Percentiles rank a stretch among this genome's conserved stretches.
phyloP scores from a whole-genome alignment of 768 basidiomycete species.

The Naganishia friedmannii region DNA sequence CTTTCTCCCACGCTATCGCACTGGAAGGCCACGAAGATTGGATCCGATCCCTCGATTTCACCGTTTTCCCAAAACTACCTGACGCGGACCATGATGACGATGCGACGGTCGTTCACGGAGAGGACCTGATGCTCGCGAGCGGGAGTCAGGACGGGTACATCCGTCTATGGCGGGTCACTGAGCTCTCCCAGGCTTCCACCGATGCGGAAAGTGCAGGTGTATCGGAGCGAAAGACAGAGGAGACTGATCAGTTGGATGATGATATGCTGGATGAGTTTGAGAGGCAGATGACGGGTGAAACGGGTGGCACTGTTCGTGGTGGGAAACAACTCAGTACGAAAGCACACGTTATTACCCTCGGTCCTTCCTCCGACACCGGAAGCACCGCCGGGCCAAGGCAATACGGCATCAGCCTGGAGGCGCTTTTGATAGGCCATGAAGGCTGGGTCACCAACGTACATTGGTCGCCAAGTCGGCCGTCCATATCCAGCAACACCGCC shows the following conservation, averaged over 20 bases:
- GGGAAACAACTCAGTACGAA: conserved; percentile 81
- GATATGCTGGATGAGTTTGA: conserved; percentile 86
- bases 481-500: conserved; percentile 33
- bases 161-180: conserved; percentile 82
- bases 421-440: conserved; percentile 93
- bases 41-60: conserved; percentile 77
- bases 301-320: conserved; percentile 65
- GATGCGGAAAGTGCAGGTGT: background rate
- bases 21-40: conserved; percentile 88
- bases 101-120: background rate
- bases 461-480: conserved; percentile 62
- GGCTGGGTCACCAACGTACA: conserved; percentile 81
- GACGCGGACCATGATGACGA: conserved; percentile 41
- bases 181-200: conserved; percentile 50
- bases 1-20: conserved; percentile 39
- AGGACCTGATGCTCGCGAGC: conserved; percentile 71
- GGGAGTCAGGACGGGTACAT: conserved; percentile 94
- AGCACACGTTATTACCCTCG: conserved; percentile 67
- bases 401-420: conserved; percentile 84
- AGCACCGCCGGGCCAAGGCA: conserved; percentile 56
- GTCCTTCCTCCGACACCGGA: background rate
- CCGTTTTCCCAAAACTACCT: conserved; percentile 49
- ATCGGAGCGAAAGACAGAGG: conserved; percentile 35
- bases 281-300: conserved; percentile 63
- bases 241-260: conserved; percentile 57